A percentile compares a stretch with the other conserved stretches of the same genome.
These are phyloP conservation scores for Fagopyrum homotropicum DNA, from an alignment of 148 eudicot genomes.

Conservation along the genomic window DNA sequence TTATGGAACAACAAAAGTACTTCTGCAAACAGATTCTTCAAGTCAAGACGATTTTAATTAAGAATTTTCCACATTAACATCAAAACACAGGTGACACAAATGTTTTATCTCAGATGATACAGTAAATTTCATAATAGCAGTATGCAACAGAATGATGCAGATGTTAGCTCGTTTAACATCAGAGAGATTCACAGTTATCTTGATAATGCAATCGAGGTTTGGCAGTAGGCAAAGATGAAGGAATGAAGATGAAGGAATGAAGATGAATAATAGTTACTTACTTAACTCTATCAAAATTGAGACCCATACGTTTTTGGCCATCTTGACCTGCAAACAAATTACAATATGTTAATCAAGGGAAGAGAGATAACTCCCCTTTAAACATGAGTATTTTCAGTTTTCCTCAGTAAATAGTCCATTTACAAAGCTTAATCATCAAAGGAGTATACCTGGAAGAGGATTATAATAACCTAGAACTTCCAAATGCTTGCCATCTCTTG, in stretches of 20 bases:
- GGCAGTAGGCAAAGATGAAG: not conserved
- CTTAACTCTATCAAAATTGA: slow-evolving; percentile 88
- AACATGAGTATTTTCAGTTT: not conserved
- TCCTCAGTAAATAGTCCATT: not conserved
- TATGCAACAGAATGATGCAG: not conserved
- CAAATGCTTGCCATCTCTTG: slow-evolving; percentile 92
- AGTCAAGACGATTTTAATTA: not conserved
- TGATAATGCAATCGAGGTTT: slow-evolving; percentile 3
- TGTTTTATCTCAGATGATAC: not conserved
- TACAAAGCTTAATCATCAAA: not conserved
- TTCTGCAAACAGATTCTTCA: not conserved
- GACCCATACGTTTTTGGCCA: slow-evolving; percentile 89
- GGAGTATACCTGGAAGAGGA: slow-evolving; percentile 74
- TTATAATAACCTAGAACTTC: slow-evolving; percentile 90
- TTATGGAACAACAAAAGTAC: not conserved
- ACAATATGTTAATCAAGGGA: slow-evolving; percentile 14
- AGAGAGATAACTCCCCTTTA: not conserved
- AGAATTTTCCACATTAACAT: not conserved
- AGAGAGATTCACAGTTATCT: not conserved
- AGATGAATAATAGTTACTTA: slow-evolving; percentile 33
- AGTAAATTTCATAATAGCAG: not conserved
- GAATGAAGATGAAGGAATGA: not conserved
- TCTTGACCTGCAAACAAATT: slow-evolving; percentile 61
- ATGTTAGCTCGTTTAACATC: not conserved
- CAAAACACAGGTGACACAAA: not conserved